Conservation (phyloP, 257 asterid species). For the Nicotiana tomentosiformis region DNA sequence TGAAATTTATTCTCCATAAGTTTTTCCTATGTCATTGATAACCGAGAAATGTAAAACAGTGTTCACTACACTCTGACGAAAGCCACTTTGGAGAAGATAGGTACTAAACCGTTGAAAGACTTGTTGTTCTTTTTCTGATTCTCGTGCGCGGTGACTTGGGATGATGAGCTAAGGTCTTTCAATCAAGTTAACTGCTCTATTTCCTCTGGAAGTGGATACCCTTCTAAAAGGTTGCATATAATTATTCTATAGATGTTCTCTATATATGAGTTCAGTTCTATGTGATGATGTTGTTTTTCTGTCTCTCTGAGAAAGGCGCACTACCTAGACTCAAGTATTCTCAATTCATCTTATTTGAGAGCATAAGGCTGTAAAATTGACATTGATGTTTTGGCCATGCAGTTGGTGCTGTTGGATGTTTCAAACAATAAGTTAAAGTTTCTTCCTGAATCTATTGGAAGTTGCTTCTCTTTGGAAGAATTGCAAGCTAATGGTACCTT, state of each 20-base stretch:
- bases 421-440: constrained; percentile 71
- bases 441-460: constrained; percentile 92
- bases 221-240: neutral
- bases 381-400: constrained; percentile 24
- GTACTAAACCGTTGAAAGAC: too few relatives aligned
- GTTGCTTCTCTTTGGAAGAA: constrained; percentile 93
- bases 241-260: neutral
- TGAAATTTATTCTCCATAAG: neutral
- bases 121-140: neutral
- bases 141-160: neutral
- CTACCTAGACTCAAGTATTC: neutral
- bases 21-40: neutral
- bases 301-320: neutral
- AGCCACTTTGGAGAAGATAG: too few relatives aligned
- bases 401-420: constrained; percentile 82
- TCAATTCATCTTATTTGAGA: neutral
- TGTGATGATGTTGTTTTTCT: neutral
- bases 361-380: neutral
- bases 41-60: neutral
- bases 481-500: constrained; percentile 86
- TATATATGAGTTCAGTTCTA: neutral
- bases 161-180: neutral
- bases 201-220: neutral
- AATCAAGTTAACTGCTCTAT: neutral
- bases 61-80: neutral